Conservation (phyloP, 495 filamentous ascomycete genomes). For the Penicillium macrosclerotiorum region DNA sequence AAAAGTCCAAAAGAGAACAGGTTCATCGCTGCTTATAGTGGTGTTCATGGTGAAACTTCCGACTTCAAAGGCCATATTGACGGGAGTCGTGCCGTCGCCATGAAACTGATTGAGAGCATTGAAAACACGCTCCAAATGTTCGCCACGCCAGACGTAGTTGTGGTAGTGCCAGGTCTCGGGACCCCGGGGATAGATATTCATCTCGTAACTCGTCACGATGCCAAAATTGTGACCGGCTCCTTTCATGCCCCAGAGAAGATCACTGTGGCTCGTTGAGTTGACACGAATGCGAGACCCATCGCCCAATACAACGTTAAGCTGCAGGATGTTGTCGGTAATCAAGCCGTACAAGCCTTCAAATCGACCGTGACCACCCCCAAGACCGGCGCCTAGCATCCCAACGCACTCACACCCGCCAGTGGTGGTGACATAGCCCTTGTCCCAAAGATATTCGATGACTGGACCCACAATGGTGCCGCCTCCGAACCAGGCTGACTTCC, state of each 20-base stretch:
- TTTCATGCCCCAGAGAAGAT: neutral
- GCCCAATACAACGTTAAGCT: neutral
- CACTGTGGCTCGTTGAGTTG: neutral
- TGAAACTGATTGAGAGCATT: too few species aligned
- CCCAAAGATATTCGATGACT: too few species aligned
- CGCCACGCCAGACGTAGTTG: neutral
- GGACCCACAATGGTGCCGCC: too few species aligned
- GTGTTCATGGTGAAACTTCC: too few species aligned
- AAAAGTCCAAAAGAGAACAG: too few species aligned
- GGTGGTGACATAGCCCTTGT: too few species aligned
- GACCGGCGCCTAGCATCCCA: neutral
- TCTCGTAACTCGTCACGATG: neutral
- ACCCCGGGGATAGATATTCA: neutral
- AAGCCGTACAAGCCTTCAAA: neutral
- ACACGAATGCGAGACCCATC: neutral
- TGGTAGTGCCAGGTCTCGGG: too few species aligned
- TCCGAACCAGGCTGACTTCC: too few species aligned
- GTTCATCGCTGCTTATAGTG: too few species aligned
- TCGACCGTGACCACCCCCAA: neutral
- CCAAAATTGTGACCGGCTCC: neutral
- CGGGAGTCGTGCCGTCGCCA: too few species aligned
- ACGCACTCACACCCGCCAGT: neutral
- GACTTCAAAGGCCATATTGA: too few species aligned
- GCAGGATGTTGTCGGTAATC: neutral
- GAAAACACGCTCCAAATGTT: too few species aligned